Percentiles rank a stretch among this genome's conserved stretches.
phyloP scores from a whole-genome alignment of 1,284 basidiomycete species.

The Peniophora sp. region DNA sequence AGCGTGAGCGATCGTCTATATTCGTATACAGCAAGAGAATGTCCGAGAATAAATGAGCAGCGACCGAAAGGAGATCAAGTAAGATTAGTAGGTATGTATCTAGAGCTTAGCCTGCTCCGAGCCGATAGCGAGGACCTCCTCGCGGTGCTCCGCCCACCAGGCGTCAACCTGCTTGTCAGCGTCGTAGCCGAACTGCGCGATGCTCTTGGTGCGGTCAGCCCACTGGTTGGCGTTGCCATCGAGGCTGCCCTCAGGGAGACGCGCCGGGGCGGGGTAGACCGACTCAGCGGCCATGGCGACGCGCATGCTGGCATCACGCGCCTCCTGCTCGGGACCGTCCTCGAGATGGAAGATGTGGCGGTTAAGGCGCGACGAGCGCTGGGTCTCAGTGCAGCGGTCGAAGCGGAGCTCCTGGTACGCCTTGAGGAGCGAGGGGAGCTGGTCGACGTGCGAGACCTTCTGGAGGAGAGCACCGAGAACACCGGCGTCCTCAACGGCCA shows the following conservation, averaged over 20 bases:
- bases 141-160: constrained; percentile 15
- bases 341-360: constrained; percentile 30
- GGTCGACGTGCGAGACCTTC: constrained; percentile 27
- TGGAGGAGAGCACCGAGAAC: constrained; percentile 42
- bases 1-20: no score
- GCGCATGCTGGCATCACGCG: constrained; percentile 29
- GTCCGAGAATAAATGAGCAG: no score
- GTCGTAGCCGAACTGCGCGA: constrained; percentile 16
- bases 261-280: not conserved
- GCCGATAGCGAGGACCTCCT: constrained; percentile 3
- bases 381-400: constrained; percentile 29
- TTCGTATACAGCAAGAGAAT: no score
- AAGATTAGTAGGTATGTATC: no score
- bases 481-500: constrained; percentile 44
- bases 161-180: constrained; percentile 15
- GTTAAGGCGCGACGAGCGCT: constrained; percentile 32
- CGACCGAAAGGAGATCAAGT: no score
- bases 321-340: constrained; percentile 29
- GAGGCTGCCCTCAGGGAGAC: not conserved
- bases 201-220: constrained; percentile 16
- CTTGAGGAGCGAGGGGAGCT: constrained; percentile 35
- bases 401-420: constrained; percentile 44
- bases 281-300: constrained; percentile 16
- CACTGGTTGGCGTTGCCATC: constrained; percentile 16
- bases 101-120: no score